Base-by-base conservation (phyloP, 768 basidiomycete species). In the Daedalea quercina region DNA sequence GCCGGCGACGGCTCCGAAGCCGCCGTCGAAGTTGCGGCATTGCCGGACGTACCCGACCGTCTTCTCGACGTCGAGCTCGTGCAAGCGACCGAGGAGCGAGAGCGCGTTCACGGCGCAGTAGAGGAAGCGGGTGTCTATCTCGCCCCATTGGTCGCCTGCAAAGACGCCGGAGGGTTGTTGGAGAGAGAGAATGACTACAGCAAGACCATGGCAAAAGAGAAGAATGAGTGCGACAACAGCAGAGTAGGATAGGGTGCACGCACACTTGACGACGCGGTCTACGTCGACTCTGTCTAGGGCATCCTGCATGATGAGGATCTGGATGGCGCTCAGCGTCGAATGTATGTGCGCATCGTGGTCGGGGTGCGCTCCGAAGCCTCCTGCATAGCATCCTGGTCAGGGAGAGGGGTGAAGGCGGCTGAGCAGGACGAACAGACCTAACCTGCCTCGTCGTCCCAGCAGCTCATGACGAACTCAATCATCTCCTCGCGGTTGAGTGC, bases 21-120 rank as follows among this genome's bases (percentile, higher is more conserved):
- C 96, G 3, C 94, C 94, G 64, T 99, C 96, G 66, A 93, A 97
- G 67, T 98, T 99, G 63, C 76, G 78, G 69, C 96, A 97, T 33
- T 77, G 72, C 22, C 69, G 66, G 42, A 98, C 79, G 67, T 95
- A 92, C 7, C 69, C 72, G 9, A 89, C 80, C 0, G 89, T 84
- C 61, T 75, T 80, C 25, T 84, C 81, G 20, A 59, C 69, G 56
- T 93, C 82, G 42, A 97, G 72, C 20, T 76, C 75, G 54, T 84
- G 76, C 33, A 96, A 73, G 28, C 77, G 74, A 1, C 88, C 88
- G 12, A 98, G 81, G 19, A 97, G 78, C 0, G 91, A 88, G 0
- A 98, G 74, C 0, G 87, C 84, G 49, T 78, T 81, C 50, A 95
- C 76, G n/a, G 90, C 89, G 63, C 88, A 90, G 70, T 91, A 96